A percentile compares a stretch with the other conserved stretches of the same genome.
Evolutionary conservation across 139 green algal genomes (phyloP).

Genomic region (Haematococcus lacustris): DNA sequence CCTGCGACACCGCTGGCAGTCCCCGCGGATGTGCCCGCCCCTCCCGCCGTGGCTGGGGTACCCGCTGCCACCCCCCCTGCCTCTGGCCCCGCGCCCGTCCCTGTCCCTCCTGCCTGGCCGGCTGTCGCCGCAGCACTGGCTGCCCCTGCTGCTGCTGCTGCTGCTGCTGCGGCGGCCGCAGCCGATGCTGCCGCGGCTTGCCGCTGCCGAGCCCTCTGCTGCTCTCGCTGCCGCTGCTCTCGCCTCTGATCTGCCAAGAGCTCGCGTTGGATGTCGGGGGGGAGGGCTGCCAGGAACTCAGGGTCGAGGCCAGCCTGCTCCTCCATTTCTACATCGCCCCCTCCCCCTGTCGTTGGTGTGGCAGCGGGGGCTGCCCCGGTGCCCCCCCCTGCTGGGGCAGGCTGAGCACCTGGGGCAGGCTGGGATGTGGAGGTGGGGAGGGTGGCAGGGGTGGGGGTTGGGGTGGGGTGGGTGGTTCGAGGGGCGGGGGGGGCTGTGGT

Average conservation of each 20-base stretch:
- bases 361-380: too few species aligned
- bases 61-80: background rate
- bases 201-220: constrained; percentile 1
- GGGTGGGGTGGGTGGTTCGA: too few species aligned
- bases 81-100: background rate
- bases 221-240: constrained; percentile 11
- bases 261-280: constrained; percentile 84
- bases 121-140: background rate
- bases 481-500: too few species aligned
- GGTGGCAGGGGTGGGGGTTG: too few species aligned
- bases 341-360: too few species aligned
- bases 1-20: background rate
- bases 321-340: too few species aligned
- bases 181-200: constrained; percentile 8
- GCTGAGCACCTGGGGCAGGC: too few species aligned
- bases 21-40: background rate
- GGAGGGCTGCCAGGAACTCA: constrained; percentile 90
- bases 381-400: too few species aligned
- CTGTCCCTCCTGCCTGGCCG: background rate
- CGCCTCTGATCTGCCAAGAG: constrained; percentile 71
- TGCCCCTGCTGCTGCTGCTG: background rate
- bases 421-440: too few species aligned
- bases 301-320: constrained; percentile 78
- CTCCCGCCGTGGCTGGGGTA: background rate
- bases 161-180: constrained; percentile 2